Evolutionary conservation across 768 basidiomycete species (phyloP).

Genomic region (Lentinula aciculospora): DNA sequence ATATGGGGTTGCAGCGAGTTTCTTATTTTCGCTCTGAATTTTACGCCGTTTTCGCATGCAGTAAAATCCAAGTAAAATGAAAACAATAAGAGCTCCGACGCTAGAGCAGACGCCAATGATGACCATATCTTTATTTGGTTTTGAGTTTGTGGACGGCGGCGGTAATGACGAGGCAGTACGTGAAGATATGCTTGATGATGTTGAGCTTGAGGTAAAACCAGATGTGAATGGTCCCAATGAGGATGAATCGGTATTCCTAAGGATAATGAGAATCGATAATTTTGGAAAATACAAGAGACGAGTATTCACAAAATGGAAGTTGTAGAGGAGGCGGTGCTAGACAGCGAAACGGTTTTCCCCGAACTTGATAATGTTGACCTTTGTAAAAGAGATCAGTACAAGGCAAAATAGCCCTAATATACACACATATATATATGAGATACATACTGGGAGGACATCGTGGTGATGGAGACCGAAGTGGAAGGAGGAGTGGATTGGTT

Average conservation of each 20-base stretch:
- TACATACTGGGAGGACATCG: neutral
- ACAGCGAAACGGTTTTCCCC: too few species aligned
- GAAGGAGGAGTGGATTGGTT: too few species aligned
- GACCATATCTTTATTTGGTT: neutral
- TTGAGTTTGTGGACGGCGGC: neutral
- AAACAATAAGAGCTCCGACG: neutral
- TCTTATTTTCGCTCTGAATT: neutral
- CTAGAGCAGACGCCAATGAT: neutral
- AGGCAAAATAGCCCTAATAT: too few species aligned
- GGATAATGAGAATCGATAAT: neutral
- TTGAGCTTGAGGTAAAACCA: neutral
- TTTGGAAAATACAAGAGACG: too few species aligned
- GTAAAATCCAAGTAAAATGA: neutral
- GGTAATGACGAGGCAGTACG: neutral
- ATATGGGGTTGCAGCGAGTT: neutral
- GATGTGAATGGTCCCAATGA: neutral
- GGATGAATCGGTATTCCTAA: neutral
- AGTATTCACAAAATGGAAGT: too few species aligned
- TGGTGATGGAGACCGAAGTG: neutral
- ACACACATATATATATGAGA: too few species aligned
- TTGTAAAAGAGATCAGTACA: too few species aligned
- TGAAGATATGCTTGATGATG: neutral
- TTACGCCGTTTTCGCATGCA: neutral
- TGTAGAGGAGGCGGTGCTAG: too few species aligned
- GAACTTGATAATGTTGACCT: neutral